phyloP scores from a whole-genome alignment of 2,329 filamentous ascomycete species.

The Pseudophaeomoniella oleicola region DNA sequence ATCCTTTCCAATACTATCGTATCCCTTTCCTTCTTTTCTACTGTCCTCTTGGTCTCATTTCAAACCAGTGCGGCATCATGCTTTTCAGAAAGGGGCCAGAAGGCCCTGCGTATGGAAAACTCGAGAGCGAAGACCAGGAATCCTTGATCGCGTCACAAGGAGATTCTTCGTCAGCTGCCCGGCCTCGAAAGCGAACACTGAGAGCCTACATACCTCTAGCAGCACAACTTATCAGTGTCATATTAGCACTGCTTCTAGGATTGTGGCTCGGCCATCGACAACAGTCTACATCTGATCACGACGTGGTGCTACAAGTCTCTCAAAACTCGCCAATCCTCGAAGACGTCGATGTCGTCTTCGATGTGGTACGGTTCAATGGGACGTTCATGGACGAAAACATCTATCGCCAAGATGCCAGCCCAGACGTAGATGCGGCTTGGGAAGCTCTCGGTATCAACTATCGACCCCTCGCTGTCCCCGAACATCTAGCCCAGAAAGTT shows the following conservation, averaged over 20 bases:
- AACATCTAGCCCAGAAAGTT: constrained; percentile 32
- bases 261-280: neutral
- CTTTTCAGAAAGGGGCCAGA: neutral
- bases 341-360: constrained; percentile 27
- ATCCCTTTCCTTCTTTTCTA: neutral
- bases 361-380: constrained; percentile 36
- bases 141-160: neutral
- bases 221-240: neutral
- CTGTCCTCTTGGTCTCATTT: neutral
- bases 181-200: neutral
- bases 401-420: constrained; percentile 31
- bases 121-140: neutral
- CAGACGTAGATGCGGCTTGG: constrained; percentile 5
- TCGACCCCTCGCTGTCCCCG: constrained; percentile 33
- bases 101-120: neutral
- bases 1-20: neutral
- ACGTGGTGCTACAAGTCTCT: neutral
- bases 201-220: neutral
- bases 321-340: constrained; percentile 18
- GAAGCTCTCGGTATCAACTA: constrained; percentile 11
- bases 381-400: constrained; percentile 39
- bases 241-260: neutral
- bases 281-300: neutral
- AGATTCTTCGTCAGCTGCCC: neutral
- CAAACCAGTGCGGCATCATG: neutral